Base-by-base conservation (phyloP, 805 yeast genomes). In the Metschnikowia aberdeeniae region DNA sequence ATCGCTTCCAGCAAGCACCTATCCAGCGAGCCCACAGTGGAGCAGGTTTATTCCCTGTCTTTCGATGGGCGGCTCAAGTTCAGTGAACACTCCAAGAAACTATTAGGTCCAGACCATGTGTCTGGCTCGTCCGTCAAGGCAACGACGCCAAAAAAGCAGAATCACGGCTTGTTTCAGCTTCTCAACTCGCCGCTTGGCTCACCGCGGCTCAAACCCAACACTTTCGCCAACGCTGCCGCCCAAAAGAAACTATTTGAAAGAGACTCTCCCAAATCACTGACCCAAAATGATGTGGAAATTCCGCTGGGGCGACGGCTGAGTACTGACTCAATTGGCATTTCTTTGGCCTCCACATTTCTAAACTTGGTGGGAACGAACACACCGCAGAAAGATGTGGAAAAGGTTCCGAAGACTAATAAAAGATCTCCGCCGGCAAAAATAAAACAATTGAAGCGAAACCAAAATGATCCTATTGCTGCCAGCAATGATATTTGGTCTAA, bases 311-410 rank as follows among this genome's bases (percentile, higher is more conserved):
- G 59, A 13, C 45, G 62, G 20, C 43, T 50, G 3, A 60, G 63
- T 42, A 43, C 53, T 8, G 65, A 60, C 33, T 17, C 44, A 11
- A 42, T 61, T 6, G 52, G 67, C 43, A 59, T 57, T 37, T 61
- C 70, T 1, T 51, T 67, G 9, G 60, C 71, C 1, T 60, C 65
- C 7, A 64, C 63, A 41, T 55, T 67, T 37, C 48, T 54, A 49
- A 55, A 39, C 28, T 49, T 64, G 37, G 62, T 63, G n/a, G 44
- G 53, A 14, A 48, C 42, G 22, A 36, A 47, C 19, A 42, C 49
- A 7, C 14, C 44, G n/a, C 20, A 31, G 36, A 46, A 10, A 11
- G 30, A 9, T 22, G 7, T 17, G 17, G 12, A 11, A 7, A 31
- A 26, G 26, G 30, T n/a, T 31, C 8, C 27, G 4, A 33, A n/a